Conservation (phyloP, 2,329 filamentous ascomycete species). For the Pestalotiopsis sp. region DNA sequence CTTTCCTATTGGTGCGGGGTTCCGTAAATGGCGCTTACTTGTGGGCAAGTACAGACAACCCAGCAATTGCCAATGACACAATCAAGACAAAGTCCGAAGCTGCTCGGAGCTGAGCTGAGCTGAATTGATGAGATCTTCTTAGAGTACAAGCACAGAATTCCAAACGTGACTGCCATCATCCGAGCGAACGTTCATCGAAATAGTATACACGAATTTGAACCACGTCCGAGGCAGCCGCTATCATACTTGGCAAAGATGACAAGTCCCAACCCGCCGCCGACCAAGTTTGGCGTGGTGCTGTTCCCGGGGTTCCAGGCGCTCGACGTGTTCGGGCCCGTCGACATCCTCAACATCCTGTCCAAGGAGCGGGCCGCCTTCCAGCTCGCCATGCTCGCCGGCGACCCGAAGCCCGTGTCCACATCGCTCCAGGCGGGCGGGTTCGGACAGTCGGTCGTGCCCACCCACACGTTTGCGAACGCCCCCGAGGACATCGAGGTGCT, state of each 20-base stretch:
- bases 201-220: neutral
- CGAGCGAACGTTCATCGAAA: no score
- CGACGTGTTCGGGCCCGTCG: slow-evolving; percentile 50
- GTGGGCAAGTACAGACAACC: neutral
- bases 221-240: no score
- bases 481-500: slow-evolving; percentile 62
- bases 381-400: slow-evolving; percentile 43
- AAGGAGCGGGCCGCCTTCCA: slow-evolving; percentile 34
- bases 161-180: neutral
- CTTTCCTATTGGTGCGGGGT: neutral
- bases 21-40: neutral
- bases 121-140: neutral
- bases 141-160: neutral
- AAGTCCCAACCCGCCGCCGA: slow-evolving; percentile 13
- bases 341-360: slow-evolving; percentile 45
- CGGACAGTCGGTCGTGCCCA: slow-evolving; percentile 39
- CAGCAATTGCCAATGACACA: neutral
- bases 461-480: slow-evolving; percentile 54
- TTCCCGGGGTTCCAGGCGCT: slow-evolving; percentile 48
- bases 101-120: neutral
- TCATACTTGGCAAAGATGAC: neutral
- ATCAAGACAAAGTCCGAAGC: neutral
- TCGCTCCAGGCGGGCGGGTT: slow-evolving; percentile 30
- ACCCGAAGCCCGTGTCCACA: slow-evolving; percentile 43
- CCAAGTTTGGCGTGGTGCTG: slow-evolving; percentile 44